Evolutionary conservation across 1,284 basidiomycete genomes (phyloP).

Genomic region (Apiotrichum porosum): DNA sequence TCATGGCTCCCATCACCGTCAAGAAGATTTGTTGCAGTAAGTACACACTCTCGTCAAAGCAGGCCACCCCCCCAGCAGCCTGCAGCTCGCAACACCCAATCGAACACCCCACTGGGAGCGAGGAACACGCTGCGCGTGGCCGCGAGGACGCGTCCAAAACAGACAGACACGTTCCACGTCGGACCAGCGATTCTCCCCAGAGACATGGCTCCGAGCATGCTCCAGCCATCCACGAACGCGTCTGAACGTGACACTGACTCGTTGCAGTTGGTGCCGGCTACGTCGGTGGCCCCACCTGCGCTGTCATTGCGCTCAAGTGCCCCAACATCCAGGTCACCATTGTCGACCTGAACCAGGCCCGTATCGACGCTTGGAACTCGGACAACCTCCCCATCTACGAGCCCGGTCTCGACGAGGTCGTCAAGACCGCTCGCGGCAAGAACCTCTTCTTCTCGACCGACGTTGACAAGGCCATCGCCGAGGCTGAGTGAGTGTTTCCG

Average conservation of each 20-base stretch:
- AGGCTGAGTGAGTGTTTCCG: conserved; percentile 64
- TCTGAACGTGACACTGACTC: too few relatives aligned
- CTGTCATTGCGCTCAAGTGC: conserved; percentile 63
- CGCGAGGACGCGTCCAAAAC: too few relatives aligned
- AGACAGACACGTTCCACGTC: background rate
- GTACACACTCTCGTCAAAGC: too few relatives aligned
- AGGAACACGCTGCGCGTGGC: too few relatives aligned
- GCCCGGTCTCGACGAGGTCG: conserved; percentile 91
- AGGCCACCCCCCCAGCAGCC: background rate
- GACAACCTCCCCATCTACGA: conserved; percentile 73
- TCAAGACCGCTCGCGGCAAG: conserved; percentile 78
- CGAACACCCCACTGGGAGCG: background rate
- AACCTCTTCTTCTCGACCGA: conserved; percentile 98
- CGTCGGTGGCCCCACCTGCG: conserved; percentile 91
- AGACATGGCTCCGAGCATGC: too few relatives aligned
- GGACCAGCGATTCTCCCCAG: background rate
- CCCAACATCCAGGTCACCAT: conserved; percentile 94
- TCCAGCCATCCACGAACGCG: too few relatives aligned
- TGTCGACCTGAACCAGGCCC: conserved; percentile 91
- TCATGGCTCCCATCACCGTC: conserved; percentile 57
- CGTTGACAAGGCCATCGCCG: conserved; percentile 84
- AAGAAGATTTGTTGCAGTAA: conserved; percentile 86
- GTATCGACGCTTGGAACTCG: conserved; percentile 94
- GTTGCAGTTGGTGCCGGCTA: conserved; percentile 96
- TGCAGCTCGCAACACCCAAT: background rate